Evolutionary conservation across 345 rosid genomes (phyloP).

Genomic region (Melaleuca quinquenervia): DNA sequence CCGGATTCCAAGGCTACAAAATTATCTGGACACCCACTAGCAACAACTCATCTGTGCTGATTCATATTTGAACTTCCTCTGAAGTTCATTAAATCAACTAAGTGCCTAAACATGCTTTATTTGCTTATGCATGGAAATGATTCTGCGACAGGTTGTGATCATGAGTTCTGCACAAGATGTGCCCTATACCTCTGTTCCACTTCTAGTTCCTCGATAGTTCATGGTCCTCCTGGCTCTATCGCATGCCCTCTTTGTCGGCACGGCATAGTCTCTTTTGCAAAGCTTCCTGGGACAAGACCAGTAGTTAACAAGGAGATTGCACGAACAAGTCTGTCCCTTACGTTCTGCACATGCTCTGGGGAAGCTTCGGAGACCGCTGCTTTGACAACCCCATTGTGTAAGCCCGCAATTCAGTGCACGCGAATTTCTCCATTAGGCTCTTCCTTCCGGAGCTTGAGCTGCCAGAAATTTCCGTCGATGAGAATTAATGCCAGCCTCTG

Average conservation of each 20-base stretch:
- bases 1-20: neutral
- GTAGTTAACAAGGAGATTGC: conserved; percentile 22
- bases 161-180: conserved; percentile 81
- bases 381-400: conserved; percentile 52
- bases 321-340: conserved; percentile 64
- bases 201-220: conserved; percentile 29
- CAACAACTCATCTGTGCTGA: neutral
- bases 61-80: neutral
- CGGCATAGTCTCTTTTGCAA: conserved; percentile 69
- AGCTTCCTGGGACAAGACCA: conserved; percentile 41
- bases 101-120: neutral
- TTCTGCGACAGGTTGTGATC: conserved; percentile 62
- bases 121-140: neutral
- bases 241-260: conserved; percentile 91
- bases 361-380: conserved; percentile 46
- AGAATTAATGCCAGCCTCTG: conserved; percentile 51
- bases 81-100: neutral
- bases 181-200: conserved; percentile 83
- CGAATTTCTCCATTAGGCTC: conserved; percentile 48
- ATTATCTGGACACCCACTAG: neutral
- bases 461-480: conserved; percentile 56
- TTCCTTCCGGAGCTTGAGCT: conserved; percentile 65
- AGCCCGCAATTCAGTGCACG: conserved; percentile 42
- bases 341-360: conserved; percentile 65
- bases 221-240: conserved; percentile 60